phyloP scores from a whole-genome alignment of 2,329 filamentous ascomycete species.

The Coleophoma eucalyptorum region DNA sequence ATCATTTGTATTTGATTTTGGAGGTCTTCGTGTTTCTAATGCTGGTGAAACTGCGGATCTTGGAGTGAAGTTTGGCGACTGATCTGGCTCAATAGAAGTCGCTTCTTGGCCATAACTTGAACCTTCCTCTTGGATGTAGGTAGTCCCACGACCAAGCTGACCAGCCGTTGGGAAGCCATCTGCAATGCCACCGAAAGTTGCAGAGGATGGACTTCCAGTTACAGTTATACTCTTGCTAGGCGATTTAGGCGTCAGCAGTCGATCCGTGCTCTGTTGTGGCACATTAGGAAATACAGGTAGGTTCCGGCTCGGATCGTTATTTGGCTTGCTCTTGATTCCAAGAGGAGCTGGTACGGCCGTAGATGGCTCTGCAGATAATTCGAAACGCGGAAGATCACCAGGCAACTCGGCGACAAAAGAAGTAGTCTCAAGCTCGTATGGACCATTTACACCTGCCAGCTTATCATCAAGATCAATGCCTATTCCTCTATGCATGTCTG shows the following conservation, averaged over 20 bases:
- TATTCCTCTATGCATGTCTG: conserved; percentile 12
- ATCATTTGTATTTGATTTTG: too few relatives aligned
- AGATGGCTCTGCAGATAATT: too few relatives aligned
- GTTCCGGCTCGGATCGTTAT: too few relatives aligned
- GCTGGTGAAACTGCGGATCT: too few relatives aligned
- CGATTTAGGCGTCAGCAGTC: not conserved
- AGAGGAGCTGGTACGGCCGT: too few relatives aligned
- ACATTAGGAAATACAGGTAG: too few relatives aligned
- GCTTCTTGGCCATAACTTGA: not conserved
- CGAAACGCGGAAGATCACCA: too few relatives aligned
- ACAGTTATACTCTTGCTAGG: too few relatives aligned
- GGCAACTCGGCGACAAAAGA: too few relatives aligned
- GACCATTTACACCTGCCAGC: not conserved
- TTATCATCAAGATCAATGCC: conserved; percentile 12
- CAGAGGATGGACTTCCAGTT: not conserved
- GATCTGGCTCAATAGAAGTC: not conserved
- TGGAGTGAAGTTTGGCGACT: not conserved
- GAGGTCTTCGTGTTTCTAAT: too few relatives aligned
- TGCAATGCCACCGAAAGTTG: not conserved
- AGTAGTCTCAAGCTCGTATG: too few relatives aligned
- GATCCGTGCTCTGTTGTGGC: not conserved
- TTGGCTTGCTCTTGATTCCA: too few relatives aligned
- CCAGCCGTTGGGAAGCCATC: not conserved
- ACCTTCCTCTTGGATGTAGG: not conserved
- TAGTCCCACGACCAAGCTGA: not conserved